phyloP scores from a whole-genome alignment of 208 protist genomes.

The Leishmania lainsoni region DNA sequence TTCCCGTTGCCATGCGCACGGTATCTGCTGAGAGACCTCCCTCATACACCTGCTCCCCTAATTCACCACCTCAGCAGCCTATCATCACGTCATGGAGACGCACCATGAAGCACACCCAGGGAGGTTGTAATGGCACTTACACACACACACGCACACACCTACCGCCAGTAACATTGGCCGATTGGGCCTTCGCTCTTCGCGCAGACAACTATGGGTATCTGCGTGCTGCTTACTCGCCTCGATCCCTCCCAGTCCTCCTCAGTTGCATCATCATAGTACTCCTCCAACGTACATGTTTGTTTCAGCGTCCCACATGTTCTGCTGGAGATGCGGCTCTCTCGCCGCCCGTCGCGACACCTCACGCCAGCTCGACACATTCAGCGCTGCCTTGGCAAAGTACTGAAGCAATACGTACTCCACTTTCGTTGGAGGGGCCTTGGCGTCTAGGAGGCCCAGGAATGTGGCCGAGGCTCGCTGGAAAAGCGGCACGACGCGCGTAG shows the following conservation, averaged over 20 bases:
- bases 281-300: constrained; percentile 68
- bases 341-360: constrained; percentile 15
- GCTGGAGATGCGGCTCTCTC: constrained; percentile 4
- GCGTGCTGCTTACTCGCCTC: not conserved
- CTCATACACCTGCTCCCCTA: not conserved
- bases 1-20: not conserved
- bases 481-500: constrained; percentile 46
- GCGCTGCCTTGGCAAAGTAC: constrained; percentile 16
- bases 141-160: not conserved
- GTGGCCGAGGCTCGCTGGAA: constrained; percentile 46
- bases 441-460: constrained; percentile 41
- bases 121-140: not conserved
- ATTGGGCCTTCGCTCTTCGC: not conserved
- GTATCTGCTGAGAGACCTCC: not conserved
- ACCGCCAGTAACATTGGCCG: not conserved
- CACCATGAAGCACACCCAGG: not conserved
- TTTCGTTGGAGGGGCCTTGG: constrained; percentile 9
- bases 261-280: constrained; percentile 15
- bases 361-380: constrained; percentile 13
- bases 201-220: not conserved
- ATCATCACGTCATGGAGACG: not conserved
- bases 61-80: not conserved
- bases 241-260: not conserved
- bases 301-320: constrained; percentile 62
- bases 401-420: constrained; percentile 30